A percentile compares a stretch with the other conserved stretches of the same genome.
Conservation (phyloP, 139 green algal genomes). For the Tetraselmis chui region DNA sequence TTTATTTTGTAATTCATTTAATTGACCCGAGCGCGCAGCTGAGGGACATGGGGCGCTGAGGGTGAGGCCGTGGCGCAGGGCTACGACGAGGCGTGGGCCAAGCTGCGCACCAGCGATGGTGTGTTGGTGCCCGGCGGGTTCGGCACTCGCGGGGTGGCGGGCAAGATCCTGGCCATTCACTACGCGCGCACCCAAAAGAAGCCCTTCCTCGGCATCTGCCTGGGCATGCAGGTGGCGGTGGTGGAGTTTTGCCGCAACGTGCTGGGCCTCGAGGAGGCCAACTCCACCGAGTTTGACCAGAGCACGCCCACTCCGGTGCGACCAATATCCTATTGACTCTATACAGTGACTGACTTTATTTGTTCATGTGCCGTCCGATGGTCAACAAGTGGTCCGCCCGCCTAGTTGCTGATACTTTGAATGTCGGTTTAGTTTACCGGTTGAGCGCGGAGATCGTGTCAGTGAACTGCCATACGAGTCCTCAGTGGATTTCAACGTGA, state of each 20-base stretch:
- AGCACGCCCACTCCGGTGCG: neutral
- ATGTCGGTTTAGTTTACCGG: no score
- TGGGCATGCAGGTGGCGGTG: constrained; percentile 96
- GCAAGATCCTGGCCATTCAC: constrained; percentile 87
- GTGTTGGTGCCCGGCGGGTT: constrained; percentile 75
- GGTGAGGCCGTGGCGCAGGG: neutral
- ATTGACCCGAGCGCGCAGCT: no score
- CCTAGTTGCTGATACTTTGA: no score
- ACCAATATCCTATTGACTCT: no score
- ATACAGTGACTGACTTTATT: no score
- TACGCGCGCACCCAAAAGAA: constrained; percentile 73
- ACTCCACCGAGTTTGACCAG: constrained; percentile 84
- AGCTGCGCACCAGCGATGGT: constrained; percentile 35
- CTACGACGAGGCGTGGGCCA: constrained; percentile 35
- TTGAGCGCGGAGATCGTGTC: no score
- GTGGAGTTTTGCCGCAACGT: constrained; percentile 97
- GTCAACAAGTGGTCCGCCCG: no score
- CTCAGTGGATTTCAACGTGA: no score
- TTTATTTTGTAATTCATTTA: no score
- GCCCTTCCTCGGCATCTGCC: constrained; percentile 97
- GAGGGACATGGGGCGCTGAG: no score
- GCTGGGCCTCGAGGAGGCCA: constrained; percentile 70
- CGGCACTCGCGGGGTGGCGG: constrained; percentile 83
- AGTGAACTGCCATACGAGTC: no score
- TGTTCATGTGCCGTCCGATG: no score